Evolutionary conservation across 768 basidiomycete species (phyloP).

Genomic region (Imleria badia): DNA sequence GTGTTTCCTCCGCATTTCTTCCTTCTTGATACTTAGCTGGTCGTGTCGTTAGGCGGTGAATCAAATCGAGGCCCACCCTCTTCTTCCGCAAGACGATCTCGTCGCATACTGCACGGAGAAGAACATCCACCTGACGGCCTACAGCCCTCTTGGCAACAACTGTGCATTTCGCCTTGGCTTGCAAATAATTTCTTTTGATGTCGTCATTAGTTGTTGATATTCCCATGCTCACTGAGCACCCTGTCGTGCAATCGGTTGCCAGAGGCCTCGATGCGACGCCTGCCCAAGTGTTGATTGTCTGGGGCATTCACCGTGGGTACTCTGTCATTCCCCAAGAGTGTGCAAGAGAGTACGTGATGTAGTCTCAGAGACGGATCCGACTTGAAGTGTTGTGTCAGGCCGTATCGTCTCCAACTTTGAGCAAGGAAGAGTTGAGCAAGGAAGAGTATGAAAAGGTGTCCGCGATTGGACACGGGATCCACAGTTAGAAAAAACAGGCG

Average conservation of each 20-base stretch:
- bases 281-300: slow-evolving; percentile 83
- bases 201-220: slow-evolving; percentile 49
- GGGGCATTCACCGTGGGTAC: slow-evolving; percentile 73
- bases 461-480: slow-evolving; percentile 40
- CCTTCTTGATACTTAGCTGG: neutral
- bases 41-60: slow-evolving; percentile 50
- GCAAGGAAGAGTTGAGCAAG: slow-evolving; percentile 61
- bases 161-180: slow-evolving; percentile 33
- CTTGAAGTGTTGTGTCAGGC: slow-evolving; percentile 28
- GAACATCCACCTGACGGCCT: slow-evolving; percentile 67
- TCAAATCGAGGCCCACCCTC: slow-evolving; percentile 84
- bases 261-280: slow-evolving; percentile 60
- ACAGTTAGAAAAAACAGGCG: too few species aligned
- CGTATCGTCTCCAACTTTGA: slow-evolving; percentile 78
- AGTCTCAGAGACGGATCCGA: neutral
- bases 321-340: slow-evolving; percentile 86
- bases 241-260: slow-evolving; percentile 61
- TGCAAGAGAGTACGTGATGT: slow-evolving; percentile 47
- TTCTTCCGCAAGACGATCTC: slow-evolving; percentile 73
- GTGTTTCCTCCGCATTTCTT: slow-evolving; percentile 17
- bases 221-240: slow-evolving; percentile 68
- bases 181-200: neutral
- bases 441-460: slow-evolving; percentile 61
- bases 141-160: slow-evolving; percentile 82
- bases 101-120: slow-evolving; percentile 66